Conservation (phyloP, 2,329 filamentous ascomycete species). For the Beauveria scarabaeidicola region DNA sequence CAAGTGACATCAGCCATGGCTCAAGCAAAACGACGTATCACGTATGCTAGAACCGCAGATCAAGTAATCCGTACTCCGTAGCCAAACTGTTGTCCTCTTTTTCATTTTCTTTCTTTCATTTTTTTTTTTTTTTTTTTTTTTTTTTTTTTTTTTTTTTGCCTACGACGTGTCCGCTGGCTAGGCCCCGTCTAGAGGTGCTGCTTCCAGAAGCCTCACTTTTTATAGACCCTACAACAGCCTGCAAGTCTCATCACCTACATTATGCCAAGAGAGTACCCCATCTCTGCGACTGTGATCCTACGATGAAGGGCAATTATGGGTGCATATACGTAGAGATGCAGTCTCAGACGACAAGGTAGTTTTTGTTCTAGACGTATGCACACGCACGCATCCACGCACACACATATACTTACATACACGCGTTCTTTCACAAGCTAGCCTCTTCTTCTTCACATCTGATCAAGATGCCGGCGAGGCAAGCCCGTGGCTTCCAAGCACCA, state of each 20-base stretch:
- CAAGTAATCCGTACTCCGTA: too few relatives aligned
- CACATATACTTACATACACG: not conserved
- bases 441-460: not conserved
- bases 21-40: not conserved
- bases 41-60: too few relatives aligned
- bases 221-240: not conserved
- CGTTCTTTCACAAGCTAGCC: not conserved
- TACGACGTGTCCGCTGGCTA: not conserved
- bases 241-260: not conserved
- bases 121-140: too few relatives aligned
- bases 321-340: not conserved
- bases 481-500: not conserved
- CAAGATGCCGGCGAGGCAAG: not conserved
- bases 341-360: not conserved
- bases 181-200: not conserved
- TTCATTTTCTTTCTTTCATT: too few relatives aligned
- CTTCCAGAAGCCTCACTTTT: not conserved
- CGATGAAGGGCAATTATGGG: not conserved
- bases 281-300: not conserved
- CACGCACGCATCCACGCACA: not conserved
- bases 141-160: too few relatives aligned
- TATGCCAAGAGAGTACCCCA: not conserved
- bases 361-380: not conserved
- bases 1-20: slow-evolving; percentile 9
- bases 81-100: too few relatives aligned